Percentiles rank a stretch among this genome's conserved stretches.
Conservation (phyloP, 2,329 filamentous ascomycete species). For the Calonectria crousiana region DNA sequence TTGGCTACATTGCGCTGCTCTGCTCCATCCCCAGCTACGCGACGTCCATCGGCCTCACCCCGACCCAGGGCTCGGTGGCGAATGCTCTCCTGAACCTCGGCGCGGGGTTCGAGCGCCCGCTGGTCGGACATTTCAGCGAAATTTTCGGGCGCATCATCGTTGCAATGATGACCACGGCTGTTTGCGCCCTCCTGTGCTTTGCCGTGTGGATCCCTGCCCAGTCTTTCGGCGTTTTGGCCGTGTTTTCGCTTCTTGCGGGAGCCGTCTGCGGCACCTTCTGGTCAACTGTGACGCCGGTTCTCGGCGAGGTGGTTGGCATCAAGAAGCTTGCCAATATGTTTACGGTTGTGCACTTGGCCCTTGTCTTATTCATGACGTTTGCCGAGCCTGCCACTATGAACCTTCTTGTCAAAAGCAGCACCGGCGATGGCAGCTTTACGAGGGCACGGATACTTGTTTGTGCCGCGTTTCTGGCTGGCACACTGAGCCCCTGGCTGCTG, state of each 20-base stretch:
- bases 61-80: constrained; percentile 18
- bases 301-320: constrained; percentile 72
- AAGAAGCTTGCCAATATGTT: constrained; percentile 67
- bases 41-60: constrained; percentile 10
- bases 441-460: constrained; percentile 71
- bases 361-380: constrained; percentile 68
- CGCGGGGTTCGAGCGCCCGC: constrained; percentile 1
- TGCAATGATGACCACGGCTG: not conserved
- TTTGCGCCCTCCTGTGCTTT: constrained; percentile 19
- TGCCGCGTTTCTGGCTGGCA: constrained; percentile 71
- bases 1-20: constrained; percentile 18
- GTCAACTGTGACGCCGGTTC: constrained; percentile 66
- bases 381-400: constrained; percentile 64
- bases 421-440: constrained; percentile 56
- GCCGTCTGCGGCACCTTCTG: constrained; percentile 22
- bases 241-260: constrained; percentile 16
- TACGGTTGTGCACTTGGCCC: constrained; percentile 69
- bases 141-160: constrained; percentile 22
- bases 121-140: constrained; percentile 25
- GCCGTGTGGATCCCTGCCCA: constrained; percentile 21
- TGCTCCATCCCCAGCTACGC: constrained; percentile 25
- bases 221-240: not conserved
- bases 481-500: constrained; percentile 65
- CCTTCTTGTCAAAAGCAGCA: constrained; percentile 57
- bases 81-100: constrained; percentile 23